Percentiles rank a stretch among this genome's conserved stretches.
Conservation (phyloP, 176 grass and related monocot species). For the Guadua angustifolia region DNA sequence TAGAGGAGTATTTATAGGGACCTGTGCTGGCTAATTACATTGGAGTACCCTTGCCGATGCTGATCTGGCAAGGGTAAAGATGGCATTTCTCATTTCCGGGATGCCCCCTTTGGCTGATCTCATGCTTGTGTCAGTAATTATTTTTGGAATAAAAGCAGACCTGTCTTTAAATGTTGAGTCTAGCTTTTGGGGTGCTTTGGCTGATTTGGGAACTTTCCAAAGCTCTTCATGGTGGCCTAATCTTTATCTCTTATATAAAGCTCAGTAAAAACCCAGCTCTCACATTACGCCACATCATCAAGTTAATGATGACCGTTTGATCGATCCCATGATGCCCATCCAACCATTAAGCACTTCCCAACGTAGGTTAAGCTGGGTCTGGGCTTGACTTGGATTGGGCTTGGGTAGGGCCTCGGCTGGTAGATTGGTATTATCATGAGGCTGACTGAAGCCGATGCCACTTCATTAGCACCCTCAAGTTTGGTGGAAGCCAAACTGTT, state of each 20-base stretch:
- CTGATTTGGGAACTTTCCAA: background rate
- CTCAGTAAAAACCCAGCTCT: background rate
- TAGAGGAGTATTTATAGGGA: background rate
- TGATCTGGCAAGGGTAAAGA: background rate
- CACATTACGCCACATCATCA: background rate
- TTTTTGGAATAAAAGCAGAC: background rate
- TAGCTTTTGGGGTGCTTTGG: background rate
- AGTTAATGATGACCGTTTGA: background rate
- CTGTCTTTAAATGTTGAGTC: background rate
- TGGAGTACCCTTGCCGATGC: background rate
- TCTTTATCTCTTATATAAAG: constrained; percentile 3
- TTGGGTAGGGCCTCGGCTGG: background rate
- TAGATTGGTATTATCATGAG: background rate
- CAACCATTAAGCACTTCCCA: constrained; percentile 7
- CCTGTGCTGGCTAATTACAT: background rate
- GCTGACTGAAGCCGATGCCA: background rate
- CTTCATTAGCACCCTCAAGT: constrained; percentile 1
- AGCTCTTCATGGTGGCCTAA: background rate
- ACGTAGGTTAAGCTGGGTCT: background rate
- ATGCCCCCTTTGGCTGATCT: background rate
- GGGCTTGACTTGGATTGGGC: background rate
- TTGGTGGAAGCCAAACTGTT: background rate
- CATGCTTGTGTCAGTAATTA: background rate
- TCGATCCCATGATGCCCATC: background rate
- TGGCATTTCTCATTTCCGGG: background rate